These are phyloP conservation scores for Hypoxylon rickii DNA, from an alignment of 495 filamentous ascomycete genomes.

Conservation along the genomic window DNA sequence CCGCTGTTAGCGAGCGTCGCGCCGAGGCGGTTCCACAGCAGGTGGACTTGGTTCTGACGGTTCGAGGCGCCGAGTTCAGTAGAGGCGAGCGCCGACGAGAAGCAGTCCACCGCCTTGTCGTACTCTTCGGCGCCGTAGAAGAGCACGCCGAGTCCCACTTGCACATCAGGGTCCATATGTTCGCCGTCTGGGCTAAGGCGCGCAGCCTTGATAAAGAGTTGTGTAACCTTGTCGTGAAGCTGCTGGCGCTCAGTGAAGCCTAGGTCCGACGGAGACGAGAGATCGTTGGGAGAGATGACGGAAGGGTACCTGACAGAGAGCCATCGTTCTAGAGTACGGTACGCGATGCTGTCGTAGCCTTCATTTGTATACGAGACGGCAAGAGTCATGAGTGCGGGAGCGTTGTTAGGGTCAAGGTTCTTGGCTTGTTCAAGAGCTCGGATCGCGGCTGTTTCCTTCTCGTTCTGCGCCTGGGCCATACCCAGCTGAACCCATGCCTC, in stretches of 20 bases:
- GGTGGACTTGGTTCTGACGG: constrained; percentile 75
- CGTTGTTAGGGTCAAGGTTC: constrained; percentile 82
- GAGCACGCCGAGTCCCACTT: constrained; percentile 94
- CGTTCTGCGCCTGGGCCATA: constrained; percentile 92
- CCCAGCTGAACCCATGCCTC: constrained; percentile 94
- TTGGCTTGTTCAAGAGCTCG: constrained; percentile 93
- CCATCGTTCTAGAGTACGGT: constrained; percentile 96
- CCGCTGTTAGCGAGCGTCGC: constrained; percentile 95
- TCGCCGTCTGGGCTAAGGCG: constrained; percentile 83
- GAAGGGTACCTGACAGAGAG: constrained; percentile 88
- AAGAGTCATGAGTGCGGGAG: constrained; percentile 89
- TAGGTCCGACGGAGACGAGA: constrained; percentile 72
- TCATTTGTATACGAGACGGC: constrained; percentile 99
- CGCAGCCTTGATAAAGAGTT: constrained; percentile 88
- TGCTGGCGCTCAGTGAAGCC: constrained; percentile 91
- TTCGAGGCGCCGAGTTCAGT: constrained; percentile 80
- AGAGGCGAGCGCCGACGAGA: constrained; percentile 82
- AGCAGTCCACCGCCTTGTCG: constrained; percentile 98
- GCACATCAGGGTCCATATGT: constrained; percentile 96
- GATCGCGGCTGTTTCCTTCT: constrained; percentile 97
- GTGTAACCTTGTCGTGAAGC: constrained; percentile 87
- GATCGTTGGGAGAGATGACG: constrained; percentile 67
- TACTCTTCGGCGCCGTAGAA: constrained; percentile 98
- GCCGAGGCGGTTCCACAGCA: constrained; percentile 97
- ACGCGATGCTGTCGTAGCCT: constrained; percentile 94